Evolutionary conservation across 352 stramenopile genomes (phyloP), one percentile per base, ranked within the genome.

Genomic region (Phytophthora macrochlamydospora): DNA sequence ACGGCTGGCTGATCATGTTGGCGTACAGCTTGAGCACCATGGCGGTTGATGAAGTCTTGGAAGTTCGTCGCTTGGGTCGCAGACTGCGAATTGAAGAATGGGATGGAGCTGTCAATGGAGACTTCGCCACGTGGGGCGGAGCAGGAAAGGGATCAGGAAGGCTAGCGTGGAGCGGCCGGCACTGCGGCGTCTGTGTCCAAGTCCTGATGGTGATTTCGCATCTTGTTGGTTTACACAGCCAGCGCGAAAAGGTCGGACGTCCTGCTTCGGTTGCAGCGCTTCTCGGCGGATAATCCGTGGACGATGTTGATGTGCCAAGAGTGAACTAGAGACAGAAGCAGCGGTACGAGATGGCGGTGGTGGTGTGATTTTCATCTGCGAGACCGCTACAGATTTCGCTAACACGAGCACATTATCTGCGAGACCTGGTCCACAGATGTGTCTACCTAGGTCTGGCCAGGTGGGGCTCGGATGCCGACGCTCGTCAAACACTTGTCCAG

Each of bases 1-100:
- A 75, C 7, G 79, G 81, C 68, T 90, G 81, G 58, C 81, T 90
- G 64, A 87, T 67, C 52, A 79, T 62, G 68, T 89, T 86, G 30
- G 70, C 79, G 78, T 85, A 89, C 13, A 90, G 72, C 62, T 74
- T 84, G 61, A 88, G 64, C 12, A 49, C 38, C 75, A 83, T 83
- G 6, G 12, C 51, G 7, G 50, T 30, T 58, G 40, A 11, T 43
- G 28, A 43, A 13, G 30, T 53, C 18, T 24, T 24, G 18, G 6
- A 49, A 13, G 49, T 32, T 61, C 33, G 37, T 2, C 18, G n/a
- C 33, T 45, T 49, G 56, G 8, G 50, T 55, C 49, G 50, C 5
- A 46, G 31, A 51, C 3, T 44, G 65, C 48, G 31, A 40, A 71
- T 71, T 67, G 11, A 53, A 37, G 59, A 73, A 66, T 76, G 66